phyloP scores from a whole-genome alignment of 257 asterid species.

The Ajuga chamaepitys region DNA sequence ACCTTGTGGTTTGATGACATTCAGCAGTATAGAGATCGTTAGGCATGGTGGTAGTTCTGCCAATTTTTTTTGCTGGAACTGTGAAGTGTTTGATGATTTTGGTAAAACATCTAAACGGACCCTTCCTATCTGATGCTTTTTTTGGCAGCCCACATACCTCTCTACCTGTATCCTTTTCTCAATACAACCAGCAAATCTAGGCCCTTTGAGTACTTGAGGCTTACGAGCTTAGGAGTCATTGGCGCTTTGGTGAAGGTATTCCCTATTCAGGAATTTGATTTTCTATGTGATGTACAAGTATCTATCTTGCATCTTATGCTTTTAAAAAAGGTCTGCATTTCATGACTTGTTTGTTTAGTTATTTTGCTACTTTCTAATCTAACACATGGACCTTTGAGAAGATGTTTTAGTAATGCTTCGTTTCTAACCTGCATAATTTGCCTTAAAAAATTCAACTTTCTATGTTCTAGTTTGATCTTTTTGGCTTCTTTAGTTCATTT shows the following conservation, averaged over 20 bases:
- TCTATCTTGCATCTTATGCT: background rate
- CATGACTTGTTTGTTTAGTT: background rate
- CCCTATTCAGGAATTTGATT: slow-evolving; percentile 8
- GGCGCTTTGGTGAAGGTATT: slow-evolving; percentile 98
- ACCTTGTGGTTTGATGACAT: background rate
- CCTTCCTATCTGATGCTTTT: slow-evolving; percentile 16
- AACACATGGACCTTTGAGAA: background rate
- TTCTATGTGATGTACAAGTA: background rate
- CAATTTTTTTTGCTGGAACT: background rate
- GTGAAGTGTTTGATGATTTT: background rate
- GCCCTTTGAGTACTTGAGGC: slow-evolving; percentile 95
- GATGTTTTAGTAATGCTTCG: background rate
- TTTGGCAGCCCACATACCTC: slow-evolving; percentile 81
- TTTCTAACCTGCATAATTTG: background rate
- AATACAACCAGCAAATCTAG: slow-evolving; percentile 87
- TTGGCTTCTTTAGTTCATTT: background rate
- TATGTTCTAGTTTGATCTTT: background rate
- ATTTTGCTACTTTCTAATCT: background rate
- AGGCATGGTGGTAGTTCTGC: background rate
- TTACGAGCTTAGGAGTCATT: slow-evolving; percentile 89
- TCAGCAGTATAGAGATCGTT: background rate
- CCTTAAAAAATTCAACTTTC: background rate
- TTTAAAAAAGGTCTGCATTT: background rate
- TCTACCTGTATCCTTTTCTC: slow-evolving; percentile 83
- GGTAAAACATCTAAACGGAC: background rate